phyloP scores from a whole-genome alignment of 441 rosid species.

The Jatropha multifida region DNA sequence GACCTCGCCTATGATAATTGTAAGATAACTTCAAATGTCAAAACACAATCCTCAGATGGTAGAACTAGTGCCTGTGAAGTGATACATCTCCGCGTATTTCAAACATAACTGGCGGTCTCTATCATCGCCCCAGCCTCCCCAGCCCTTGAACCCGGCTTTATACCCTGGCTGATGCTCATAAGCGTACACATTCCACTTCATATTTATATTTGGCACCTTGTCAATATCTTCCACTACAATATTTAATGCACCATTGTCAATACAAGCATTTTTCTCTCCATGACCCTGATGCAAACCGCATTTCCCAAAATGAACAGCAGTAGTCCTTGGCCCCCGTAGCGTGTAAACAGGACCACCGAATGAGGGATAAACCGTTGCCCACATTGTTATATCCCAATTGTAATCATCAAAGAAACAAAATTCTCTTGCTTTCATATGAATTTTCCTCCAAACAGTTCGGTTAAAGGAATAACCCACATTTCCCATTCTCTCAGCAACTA shows the following conservation, averaged over 20 bases:
- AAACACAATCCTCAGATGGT: constrained; percentile 25
- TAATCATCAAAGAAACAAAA: constrained; percentile 94
- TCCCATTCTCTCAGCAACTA: constrained; percentile 95
- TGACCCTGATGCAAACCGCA: constrained; percentile 97
- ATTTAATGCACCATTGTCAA: constrained; percentile 69
- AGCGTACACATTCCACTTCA: constrained; percentile 58
- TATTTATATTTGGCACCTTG: constrained; percentile 52
- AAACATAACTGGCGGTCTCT: constrained; percentile 78
- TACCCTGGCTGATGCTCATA: constrained; percentile 75
- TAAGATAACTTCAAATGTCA: constrained; percentile 13
- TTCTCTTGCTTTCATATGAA: constrained; percentile 69
- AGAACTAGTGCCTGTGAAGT: constrained; percentile 25
- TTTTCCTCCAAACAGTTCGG: constrained; percentile 76
- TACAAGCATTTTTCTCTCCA: constrained; percentile 59
- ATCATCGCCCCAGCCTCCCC: constrained; percentile 99
- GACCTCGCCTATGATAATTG: constrained; percentile 23
- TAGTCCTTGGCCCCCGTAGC: constrained; percentile 79
- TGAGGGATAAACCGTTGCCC: constrained; percentile 93
- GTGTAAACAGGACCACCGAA: constrained; percentile 85
- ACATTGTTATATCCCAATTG: constrained; percentile 99
- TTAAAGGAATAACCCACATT: constrained; percentile 87
- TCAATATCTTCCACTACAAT: constrained; percentile 58
- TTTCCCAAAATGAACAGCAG: constrained; percentile 96
- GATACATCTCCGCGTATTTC: constrained; percentile 70
- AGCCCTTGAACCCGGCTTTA: constrained; percentile 94